A percentile compares a stretch with the other conserved stretches of the same genome.
Evolutionary conservation across 2,329 filamentous ascomycete species (phyloP).

Genomic region (Calonectria ilicicola): DNA sequence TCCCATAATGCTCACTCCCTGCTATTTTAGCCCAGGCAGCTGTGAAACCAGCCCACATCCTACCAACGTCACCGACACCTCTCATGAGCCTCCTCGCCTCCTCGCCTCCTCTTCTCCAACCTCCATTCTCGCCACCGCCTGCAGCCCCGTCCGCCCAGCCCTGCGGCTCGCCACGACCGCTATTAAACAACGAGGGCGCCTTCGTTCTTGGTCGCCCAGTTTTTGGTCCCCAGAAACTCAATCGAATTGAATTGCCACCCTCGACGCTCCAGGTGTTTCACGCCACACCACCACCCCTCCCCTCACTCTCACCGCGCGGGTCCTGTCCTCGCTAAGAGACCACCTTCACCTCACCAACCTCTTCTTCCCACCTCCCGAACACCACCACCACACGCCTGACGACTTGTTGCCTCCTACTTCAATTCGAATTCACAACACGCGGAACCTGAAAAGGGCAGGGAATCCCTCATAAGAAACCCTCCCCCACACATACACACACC

Average conservation of each 20-base stretch:
- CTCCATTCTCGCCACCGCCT: constrained; percentile 1
- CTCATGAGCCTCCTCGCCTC: constrained; percentile 8
- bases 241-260: not conserved
- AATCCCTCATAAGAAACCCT: not conserved
- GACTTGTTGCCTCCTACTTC: not conserved
- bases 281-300: not conserved
- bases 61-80: constrained; percentile 42
- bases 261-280: constrained; percentile 1
- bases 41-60: constrained; percentile 39
- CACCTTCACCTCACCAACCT: not conserved
- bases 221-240: not conserved
- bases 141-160: not conserved
- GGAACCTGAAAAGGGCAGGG: not conserved
- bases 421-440: not conserved
- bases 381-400: not conserved
- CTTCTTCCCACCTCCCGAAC: not conserved
- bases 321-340: not conserved
- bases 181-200: not conserved
- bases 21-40: constrained; percentile 41
- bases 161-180: not conserved
- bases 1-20: constrained; percentile 5
- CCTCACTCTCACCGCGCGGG: not conserved
- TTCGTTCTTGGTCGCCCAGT: not conserved
- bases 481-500: not conserved
- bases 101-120: not conserved